Conservation (phyloP, 768 basidiomycete species). For the Cyclocybe cylindracea region DNA sequence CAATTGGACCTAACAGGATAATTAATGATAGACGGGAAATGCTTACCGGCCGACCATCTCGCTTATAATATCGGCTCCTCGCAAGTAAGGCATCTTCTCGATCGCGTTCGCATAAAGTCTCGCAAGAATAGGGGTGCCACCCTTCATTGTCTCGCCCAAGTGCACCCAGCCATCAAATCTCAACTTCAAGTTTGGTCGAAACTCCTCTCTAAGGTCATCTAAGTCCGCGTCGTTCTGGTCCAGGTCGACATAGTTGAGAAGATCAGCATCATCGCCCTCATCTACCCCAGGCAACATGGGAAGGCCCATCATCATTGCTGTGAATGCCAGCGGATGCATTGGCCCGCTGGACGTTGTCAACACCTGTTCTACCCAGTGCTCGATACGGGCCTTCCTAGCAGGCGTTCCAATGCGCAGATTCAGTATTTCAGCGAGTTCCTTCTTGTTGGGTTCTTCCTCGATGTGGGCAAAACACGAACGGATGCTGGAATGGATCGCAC, state of each 20-base stretch:
- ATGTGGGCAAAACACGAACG: slow-evolving; percentile 48
- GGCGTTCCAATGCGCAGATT: slow-evolving; percentile 38
- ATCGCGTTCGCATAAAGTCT: slow-evolving; percentile 46
- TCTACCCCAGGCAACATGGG: slow-evolving; percentile 31
- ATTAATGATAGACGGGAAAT: background rate
- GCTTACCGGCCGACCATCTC: slow-evolving; percentile 58
- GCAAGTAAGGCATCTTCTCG: slow-evolving; percentile 59
- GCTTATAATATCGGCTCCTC: slow-evolving; percentile 48
- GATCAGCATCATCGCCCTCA: slow-evolving; percentile 46
- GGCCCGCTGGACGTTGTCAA: slow-evolving; percentile 32
- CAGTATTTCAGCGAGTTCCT: slow-evolving; percentile 46
- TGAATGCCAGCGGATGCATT: slow-evolving; percentile 57
- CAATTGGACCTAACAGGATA: background rate
- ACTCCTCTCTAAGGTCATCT: slow-evolving; percentile 63
- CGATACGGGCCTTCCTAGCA: slow-evolving; percentile 47
- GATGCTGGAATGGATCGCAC: slow-evolving; percentile 43
- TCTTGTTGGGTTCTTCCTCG: slow-evolving; percentile 36
- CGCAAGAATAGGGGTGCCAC: slow-evolving; percentile 33
- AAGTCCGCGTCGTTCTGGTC: slow-evolving; percentile 55
- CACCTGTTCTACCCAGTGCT: slow-evolving; percentile 53
- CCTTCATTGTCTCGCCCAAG: slow-evolving; percentile 38
- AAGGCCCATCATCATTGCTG: slow-evolving; percentile 61
- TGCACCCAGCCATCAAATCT: slow-evolving; percentile 61
- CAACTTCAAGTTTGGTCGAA: slow-evolving; percentile 54
- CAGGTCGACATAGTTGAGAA: slow-evolving; percentile 51